Conservation (phyloP, 2,329 filamentous ascomycete species). For the Fusarium sp. region DNA sequence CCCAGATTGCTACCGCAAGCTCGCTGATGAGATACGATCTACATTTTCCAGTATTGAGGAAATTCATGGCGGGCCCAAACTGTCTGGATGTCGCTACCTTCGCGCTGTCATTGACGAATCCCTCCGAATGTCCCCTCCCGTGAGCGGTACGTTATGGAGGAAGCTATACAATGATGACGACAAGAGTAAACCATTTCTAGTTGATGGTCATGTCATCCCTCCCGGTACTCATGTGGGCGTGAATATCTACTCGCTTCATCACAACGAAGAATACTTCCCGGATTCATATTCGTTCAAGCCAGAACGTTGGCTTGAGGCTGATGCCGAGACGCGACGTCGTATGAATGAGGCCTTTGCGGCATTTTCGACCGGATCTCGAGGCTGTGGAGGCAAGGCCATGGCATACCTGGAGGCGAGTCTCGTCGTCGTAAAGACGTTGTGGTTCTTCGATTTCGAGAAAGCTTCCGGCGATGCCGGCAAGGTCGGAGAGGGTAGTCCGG, state of each 20-base stretch:
- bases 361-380: neutral
- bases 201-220: neutral
- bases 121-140: neutral
- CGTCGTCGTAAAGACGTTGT: too few relatives aligned
- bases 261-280: neutral
- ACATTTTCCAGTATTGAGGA: neutral
- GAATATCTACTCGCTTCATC: neutral
- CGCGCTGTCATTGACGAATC: slow-evolving; percentile 3
- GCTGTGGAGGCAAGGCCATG: neutral
- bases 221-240: neutral
- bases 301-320: slow-evolving; percentile 6
- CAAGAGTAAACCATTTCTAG: neutral
- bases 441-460: too few relatives aligned
- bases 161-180: neutral
- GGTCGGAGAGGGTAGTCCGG: too few relatives aligned
- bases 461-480: too few relatives aligned
- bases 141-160: neutral
- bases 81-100: neutral
- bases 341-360: neutral
- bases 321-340: neutral
- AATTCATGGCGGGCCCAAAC: neutral
- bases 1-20: neutral
- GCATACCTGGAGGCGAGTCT: too few relatives aligned
- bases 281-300: neutral
- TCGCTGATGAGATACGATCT: neutral